Evolutionary conservation across 2,329 filamentous ascomycete species (phyloP).

Genomic region (Dendryphion nanum): DNA sequence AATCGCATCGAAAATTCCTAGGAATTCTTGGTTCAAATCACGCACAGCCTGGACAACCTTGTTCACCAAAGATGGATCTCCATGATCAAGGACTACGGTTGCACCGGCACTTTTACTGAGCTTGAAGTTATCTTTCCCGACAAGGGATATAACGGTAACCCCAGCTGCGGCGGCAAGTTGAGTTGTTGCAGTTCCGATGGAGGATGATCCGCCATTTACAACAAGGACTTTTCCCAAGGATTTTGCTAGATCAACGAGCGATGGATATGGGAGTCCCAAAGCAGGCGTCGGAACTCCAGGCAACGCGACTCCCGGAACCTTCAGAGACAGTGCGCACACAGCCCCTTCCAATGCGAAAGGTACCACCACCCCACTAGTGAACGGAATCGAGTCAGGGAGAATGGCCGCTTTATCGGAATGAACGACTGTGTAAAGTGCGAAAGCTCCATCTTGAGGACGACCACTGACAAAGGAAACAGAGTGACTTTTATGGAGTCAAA

Average conservation of each 20-base stretch:
- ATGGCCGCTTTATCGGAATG: conserved; percentile 38
- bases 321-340: conserved; percentile 40
- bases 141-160: conserved; percentile 39
- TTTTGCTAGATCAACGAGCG: conserved; percentile 21
- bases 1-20: conserved; percentile 42
- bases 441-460: conserved; percentile 21
- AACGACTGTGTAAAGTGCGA: conserved; percentile 30
- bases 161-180: conserved; percentile 43
- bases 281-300: conserved; percentile 21
- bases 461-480: conserved; percentile 18
- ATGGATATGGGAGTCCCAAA: conserved; percentile 41
- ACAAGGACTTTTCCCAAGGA: conserved; percentile 38
- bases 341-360: conserved; percentile 44
- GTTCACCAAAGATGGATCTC: conserved; percentile 26
- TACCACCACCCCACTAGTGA: conserved; percentile 39
- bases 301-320: conserved; percentile 18
- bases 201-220: conserved; percentile 49
- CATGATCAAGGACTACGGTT: conserved; percentile 25
- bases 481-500: too few relatives aligned
- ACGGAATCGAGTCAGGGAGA: conserved; percentile 41
- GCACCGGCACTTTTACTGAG: conserved; percentile 21
- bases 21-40: conserved; percentile 31
- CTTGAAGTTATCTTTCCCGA: conserved; percentile 26
- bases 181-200: conserved; percentile 41
- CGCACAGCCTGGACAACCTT: conserved; percentile 38